phyloP scores from a whole-genome alignment of 2,329 filamentous ascomycete species.

The Penicillium italicum region DNA sequence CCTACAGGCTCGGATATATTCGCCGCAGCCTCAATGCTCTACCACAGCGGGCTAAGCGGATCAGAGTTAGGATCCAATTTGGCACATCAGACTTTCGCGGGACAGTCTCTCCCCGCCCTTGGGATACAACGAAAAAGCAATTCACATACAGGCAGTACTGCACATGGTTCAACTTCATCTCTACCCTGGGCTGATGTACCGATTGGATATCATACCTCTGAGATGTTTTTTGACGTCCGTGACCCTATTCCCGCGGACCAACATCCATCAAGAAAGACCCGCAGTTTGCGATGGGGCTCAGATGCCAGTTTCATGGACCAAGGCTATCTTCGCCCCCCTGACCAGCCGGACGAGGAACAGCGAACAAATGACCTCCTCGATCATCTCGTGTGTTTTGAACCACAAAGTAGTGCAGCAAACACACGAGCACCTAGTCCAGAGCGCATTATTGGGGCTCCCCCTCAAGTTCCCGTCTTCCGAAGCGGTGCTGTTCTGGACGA shows the following conservation, averaged over 20 bases:
- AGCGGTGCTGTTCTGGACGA: slow-evolving; percentile 20
- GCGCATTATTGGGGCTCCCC: slow-evolving; percentile 19
- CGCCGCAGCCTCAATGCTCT: slow-evolving; percentile 53
- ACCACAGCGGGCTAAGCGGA: slow-evolving; percentile 35
- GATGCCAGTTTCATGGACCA: slow-evolving; percentile 62
- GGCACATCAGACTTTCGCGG: slow-evolving; percentile 29
- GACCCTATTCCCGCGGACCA: slow-evolving; percentile 35
- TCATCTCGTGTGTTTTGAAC: slow-evolving; percentile 56
- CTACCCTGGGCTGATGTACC: slow-evolving; percentile 24
- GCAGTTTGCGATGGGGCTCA: slow-evolving; percentile 61
- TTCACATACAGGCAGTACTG: slow-evolving; percentile 19
- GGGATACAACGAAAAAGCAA: slow-evolving; percentile 17
- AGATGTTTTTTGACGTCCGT: slow-evolving; percentile 39
- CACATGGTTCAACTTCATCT: slow-evolving; percentile 11
- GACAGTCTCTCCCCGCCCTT: slow-evolving; percentile 22
- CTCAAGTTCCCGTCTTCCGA: slow-evolving; percentile 7
- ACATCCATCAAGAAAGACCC: slow-evolving; percentile 40
- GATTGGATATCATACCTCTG: slow-evolving; percentile 35
- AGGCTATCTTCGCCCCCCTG: slow-evolving; percentile 56
- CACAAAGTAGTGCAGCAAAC: slow-evolving; percentile 56
- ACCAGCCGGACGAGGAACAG: slow-evolving; percentile 57
- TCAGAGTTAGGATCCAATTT: slow-evolving; percentile 30
- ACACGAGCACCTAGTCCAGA: slow-evolving; percentile 59
- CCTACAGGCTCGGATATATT: slow-evolving; percentile 51
- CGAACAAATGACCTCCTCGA: slow-evolving; percentile 55